Percentiles rank a stretch among this genome's conserved stretches.
Conservation (phyloP, 2,329 filamentous ascomycete genomes). For the Pseudopithomyces maydicus region DNA sequence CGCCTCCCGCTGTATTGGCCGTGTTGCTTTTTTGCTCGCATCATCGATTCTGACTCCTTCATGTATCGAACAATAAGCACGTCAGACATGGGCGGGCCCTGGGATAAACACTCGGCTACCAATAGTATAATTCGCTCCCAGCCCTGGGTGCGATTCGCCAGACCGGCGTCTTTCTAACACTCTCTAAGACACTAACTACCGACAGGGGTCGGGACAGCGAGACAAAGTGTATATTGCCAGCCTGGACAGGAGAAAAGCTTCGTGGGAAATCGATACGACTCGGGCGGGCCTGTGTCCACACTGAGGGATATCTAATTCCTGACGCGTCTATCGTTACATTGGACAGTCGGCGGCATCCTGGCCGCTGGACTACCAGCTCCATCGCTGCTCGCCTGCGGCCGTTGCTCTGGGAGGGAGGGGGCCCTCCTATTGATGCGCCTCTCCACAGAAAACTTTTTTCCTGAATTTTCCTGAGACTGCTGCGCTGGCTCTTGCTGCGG, state of each 20-base stretch:
- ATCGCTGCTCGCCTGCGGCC: slow-evolving; percentile 19
- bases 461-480: slow-evolving; percentile 25
- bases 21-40: neutral
- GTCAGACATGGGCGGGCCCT: slow-evolving; percentile 28
- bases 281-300: slow-evolving; percentile 16
- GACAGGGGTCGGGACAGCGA: slow-evolving; percentile 27
- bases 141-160: slow-evolving; percentile 25
- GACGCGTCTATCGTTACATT: slow-evolving; percentile 23
- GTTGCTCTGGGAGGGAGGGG: slow-evolving; percentile 18
- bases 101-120: slow-evolving; percentile 23
- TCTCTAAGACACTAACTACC: slow-evolving; percentile 14
- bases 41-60: neutral
- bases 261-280: slow-evolving; percentile 7
- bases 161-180: slow-evolving; percentile 18
- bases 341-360: slow-evolving; percentile 1
- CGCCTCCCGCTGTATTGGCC: slow-evolving; percentile 9
- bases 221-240: slow-evolving; percentile 12
- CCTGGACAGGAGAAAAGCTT: slow-evolving; percentile 15
- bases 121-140: slow-evolving; percentile 37
- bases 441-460: slow-evolving; percentile 37
- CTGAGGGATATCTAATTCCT: slow-evolving; percentile 21
- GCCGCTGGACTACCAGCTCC: slow-evolving; percentile 14
- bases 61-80: slow-evolving; percentile 19
- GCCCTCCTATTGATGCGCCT: slow-evolving; percentile 22
- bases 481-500: slow-evolving; percentile 40